phyloP scores from a whole-genome alignment of 768 basidiomycete genomes.

The Chalciporus chontae region DNA sequence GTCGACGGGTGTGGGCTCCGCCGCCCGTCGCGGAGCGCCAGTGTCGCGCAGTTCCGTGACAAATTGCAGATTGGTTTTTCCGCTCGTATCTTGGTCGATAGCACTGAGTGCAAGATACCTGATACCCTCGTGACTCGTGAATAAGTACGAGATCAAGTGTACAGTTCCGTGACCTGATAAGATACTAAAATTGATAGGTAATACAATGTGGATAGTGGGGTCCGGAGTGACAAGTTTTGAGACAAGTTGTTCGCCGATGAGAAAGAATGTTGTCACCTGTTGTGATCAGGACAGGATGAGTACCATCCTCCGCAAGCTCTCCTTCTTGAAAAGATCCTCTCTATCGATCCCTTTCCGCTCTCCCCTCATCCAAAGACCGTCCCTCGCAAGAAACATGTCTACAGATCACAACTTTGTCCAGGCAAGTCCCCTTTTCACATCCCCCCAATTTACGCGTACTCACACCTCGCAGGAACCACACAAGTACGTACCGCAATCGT shows the following conservation, averaged over 20 bases:
- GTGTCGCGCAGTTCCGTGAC: neutral
- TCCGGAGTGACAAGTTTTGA: neutral
- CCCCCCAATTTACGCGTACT: neutral
- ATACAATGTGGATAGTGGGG: no score
- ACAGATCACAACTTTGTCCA: slow-evolving; percentile 21
- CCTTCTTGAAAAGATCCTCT: slow-evolving; percentile 2
- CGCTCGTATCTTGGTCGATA: no score
- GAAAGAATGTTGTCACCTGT: slow-evolving; percentile 14
- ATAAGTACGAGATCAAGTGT: no score
- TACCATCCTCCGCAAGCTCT: slow-evolving; percentile 6
- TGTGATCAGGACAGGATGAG: slow-evolving; percentile 7
- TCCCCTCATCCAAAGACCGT: neutral
- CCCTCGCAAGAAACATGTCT: slow-evolving; percentile 14
- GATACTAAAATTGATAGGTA: neutral
- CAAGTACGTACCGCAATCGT: slow-evolving; percentile 38
- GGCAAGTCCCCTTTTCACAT: neutral
- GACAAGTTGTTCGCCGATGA: slow-evolving; percentile 7
- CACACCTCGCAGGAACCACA: slow-evolving; percentile 38
- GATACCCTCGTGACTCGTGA: no score
- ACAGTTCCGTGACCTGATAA: neutral
- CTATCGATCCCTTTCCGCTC: neutral
- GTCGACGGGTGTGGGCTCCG: neutral
- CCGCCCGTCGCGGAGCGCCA: slow-evolving; percentile 15
- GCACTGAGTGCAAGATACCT: no score
- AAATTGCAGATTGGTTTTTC: neutral